Evolutionary conservation across 2,329 filamentous ascomycete genomes (phyloP).

Genomic region (Whalleya microplaca): DNA sequence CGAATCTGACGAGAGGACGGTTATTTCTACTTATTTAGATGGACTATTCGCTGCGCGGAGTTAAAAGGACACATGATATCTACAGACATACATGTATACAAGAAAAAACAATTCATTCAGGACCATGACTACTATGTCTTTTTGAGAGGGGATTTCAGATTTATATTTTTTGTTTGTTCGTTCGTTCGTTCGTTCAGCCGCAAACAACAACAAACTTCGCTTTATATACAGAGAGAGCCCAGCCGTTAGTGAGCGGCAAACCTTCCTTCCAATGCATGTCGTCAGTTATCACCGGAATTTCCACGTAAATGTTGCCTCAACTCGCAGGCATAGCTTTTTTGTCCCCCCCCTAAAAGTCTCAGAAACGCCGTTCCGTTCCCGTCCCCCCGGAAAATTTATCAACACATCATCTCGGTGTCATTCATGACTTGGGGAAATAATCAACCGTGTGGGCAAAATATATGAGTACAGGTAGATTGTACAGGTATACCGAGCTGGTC

Average conservation of each 20-base stretch:
- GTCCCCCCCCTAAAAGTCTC: conserved; percentile 40
- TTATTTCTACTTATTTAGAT: too few species aligned
- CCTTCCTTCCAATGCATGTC: conserved; percentile 43
- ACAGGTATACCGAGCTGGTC: conserved; percentile 45
- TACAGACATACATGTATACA: too few species aligned
- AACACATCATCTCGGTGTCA: conserved; percentile 41
- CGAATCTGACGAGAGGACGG: too few species aligned
- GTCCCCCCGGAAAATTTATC: conserved; percentile 36
- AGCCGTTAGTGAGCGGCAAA: conserved; percentile 42
- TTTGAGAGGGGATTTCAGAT: conserved; percentile 63
- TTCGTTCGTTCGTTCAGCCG: too few species aligned
- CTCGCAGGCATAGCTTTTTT: conserved; percentile 33
- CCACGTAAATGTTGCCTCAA: conserved; percentile 32
- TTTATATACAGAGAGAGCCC: conserved; percentile 50
- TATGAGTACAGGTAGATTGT: conserved; percentile 57
- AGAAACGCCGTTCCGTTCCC: conserved; percentile 40
- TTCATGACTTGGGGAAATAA: conserved; percentile 25
- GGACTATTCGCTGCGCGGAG: too few species aligned
- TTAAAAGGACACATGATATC: too few species aligned
- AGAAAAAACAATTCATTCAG: too few species aligned
- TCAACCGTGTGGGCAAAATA: conserved; percentile 42
- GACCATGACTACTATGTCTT: conserved; percentile 5
- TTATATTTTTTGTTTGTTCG: conserved; percentile 49
- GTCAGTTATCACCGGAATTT: conserved; percentile 51
- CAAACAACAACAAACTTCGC: conserved; percentile 17